A percentile compares a stretch with the other conserved stretches of the same genome.
These are phyloP conservation scores for Paralagenidium karlingii DNA, from an alignment of 352 stramenopile species.

Conservation along the genomic window DNA sequence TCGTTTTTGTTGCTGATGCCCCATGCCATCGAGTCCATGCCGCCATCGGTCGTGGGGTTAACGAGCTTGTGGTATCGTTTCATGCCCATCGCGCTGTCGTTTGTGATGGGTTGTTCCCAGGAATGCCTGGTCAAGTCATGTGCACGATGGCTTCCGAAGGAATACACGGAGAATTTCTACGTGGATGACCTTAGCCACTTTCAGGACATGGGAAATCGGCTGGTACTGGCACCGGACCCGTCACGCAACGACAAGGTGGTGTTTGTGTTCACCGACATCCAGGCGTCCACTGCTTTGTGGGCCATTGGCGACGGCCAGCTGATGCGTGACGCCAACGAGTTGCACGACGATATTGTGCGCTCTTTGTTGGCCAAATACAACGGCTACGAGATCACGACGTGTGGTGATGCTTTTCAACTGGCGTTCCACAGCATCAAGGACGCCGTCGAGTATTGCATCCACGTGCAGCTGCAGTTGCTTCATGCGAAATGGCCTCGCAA, in stretches of 20 bases:
- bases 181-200: too few species aligned
- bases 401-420: conserved; percentile 40
- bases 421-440: conserved; percentile 39
- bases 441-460: conserved; percentile 34
- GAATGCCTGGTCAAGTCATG: conserved; percentile 26
- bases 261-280: conserved; percentile 56
- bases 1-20: conserved; percentile 24
- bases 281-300: conserved; percentile 42
- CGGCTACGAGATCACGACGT: conserved; percentile 46
- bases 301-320: conserved; percentile 13
- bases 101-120: conserved; percentile 30
- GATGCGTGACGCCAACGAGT: conserved; percentile 32
- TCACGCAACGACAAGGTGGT: too few species aligned
- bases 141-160: conserved; percentile 19
- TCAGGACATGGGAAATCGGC: conserved; percentile 22
- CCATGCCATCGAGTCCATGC: conserved; percentile 15
- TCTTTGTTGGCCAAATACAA: conserved; percentile 16
- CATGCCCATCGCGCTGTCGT: conserved; percentile 17
- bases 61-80: conserved; percentile 28
- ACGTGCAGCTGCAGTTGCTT: conserved; percentile 31
- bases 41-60: conserved; percentile 15
- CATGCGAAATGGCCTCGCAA: conserved; percentile 21
- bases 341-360: conserved; percentile 48
- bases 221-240: too few species aligned
- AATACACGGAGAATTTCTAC: conserved; percentile 30